Evolutionary conservation across 495 filamentous ascomycete genomes (phyloP).

Genomic region (Aspergillus saccharolyticus): DNA sequence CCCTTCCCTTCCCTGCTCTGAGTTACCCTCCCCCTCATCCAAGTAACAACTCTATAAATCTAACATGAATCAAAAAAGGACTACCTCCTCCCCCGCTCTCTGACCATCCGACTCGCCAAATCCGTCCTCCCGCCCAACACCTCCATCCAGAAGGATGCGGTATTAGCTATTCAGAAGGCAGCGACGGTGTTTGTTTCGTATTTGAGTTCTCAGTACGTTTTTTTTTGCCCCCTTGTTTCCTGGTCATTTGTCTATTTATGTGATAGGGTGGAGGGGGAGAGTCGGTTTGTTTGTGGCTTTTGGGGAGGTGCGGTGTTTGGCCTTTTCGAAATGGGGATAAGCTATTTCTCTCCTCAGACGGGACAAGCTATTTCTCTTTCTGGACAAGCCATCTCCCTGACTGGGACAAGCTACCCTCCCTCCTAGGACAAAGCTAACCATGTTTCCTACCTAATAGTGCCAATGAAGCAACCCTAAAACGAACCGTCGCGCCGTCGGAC

Average conservation of each 20-base stretch:
- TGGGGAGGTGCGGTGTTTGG: no score
- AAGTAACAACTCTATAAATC: constrained; percentile 4
- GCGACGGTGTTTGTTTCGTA: constrained; percentile 94
- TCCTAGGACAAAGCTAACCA: background rate
- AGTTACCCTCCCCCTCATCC: no score
- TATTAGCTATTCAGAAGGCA: constrained; percentile 85
- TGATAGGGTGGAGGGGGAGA: no score
- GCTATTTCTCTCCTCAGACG: no score
- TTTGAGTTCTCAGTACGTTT: constrained; percentile 69
- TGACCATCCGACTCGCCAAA: constrained; percentile 89
- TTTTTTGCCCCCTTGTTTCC: constrained; percentile 1
- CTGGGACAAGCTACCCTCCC: background rate
- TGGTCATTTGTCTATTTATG: no score
- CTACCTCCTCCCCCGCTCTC: constrained; percentile 85
- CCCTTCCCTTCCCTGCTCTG: no score
- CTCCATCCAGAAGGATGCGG: constrained; percentile 87
- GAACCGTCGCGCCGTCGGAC: constrained; percentile 79
- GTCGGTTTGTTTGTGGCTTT: no score
- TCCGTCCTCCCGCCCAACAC: constrained; percentile 95
- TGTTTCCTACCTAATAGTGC: constrained; percentile 47
- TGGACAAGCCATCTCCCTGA: background rate
- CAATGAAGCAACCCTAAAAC: constrained; percentile 72
- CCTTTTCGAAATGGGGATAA: no score
- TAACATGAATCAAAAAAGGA: constrained; percentile 53
- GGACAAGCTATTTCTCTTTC: no score